Conservation (phyloP, 2,329 filamentous ascomycete species). For the Fusarium goolgardi region DNA sequence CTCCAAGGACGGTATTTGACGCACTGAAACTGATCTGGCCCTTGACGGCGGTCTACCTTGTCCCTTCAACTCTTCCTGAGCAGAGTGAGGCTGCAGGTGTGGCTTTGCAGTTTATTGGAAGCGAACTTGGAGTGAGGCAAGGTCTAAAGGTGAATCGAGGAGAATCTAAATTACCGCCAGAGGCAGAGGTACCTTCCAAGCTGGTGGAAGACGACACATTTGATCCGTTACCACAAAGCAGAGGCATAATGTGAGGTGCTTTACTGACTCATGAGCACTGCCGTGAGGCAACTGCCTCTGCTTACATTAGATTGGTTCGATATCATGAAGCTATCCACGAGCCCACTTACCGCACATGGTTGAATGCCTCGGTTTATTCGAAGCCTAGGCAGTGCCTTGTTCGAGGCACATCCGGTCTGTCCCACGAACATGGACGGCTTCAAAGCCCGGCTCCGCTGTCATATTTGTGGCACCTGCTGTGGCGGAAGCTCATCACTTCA, state of each 20-base stretch:
- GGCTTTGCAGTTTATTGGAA: slow-evolving; percentile 51
- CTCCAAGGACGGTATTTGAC: slow-evolving; percentile 52
- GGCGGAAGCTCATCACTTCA: slow-evolving; percentile 9
- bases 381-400: slow-evolving; percentile 9
- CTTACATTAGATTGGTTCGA: not conserved
- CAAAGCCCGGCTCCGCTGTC: slow-evolving; percentile 2
- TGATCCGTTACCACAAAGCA: slow-evolving; percentile 31
- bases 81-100: slow-evolving; percentile 47
- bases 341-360: not conserved
- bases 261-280: not conserved
- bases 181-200: slow-evolving; percentile 45
- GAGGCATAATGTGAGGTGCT: slow-evolving; percentile 27
- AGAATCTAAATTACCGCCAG: slow-evolving; percentile 40
- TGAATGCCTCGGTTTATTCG: not conserved
- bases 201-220: slow-evolving; percentile 31
- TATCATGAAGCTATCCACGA: not conserved
- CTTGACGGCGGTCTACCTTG: slow-evolving; percentile 49
- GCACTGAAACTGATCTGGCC: slow-evolving; percentile 56
- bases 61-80: slow-evolving; percentile 46
- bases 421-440: slow-evolving; percentile 9
- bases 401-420: slow-evolving; percentile 1
- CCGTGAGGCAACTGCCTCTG: not conserved
- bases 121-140: slow-evolving; percentile 53
- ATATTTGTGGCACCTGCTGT: slow-evolving; percentile 18
- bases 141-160: slow-evolving; percentile 47